Evolutionary conservation across 495 filamentous ascomycete genomes (phyloP), one percentile per base, ranked within the genome.

Genomic region (Trichoderma erinaceum): DNA sequence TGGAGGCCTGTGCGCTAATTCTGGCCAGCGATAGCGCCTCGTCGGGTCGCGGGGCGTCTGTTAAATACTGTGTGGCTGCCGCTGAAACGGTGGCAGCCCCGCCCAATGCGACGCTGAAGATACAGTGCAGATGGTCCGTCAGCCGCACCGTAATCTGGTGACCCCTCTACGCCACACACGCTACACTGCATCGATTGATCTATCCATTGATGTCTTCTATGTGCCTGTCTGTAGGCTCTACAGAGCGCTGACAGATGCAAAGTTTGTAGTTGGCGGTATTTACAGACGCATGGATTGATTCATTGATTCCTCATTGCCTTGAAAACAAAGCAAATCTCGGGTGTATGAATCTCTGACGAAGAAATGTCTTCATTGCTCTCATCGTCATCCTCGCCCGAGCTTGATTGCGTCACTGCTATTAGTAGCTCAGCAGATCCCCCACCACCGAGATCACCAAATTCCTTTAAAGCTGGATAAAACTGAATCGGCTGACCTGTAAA

Each of bases 81-180:
- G n/a, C 25, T 29, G 23, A 27, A 32, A 12, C n/a, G 56, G 12
- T 32, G 56, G 56, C 4, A 2, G 29, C 10, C 25, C 25, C 56
- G 56, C 56, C 56, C n/a, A 11, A 15, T 15, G 25, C 56, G 29
- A 25, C 25, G 2, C 23, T 3, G 11, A 18, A 0, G 12, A 8
- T 4, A 61, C 56, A 29, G 56, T 61, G 56, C 16, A 18, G 10
- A 4, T 1, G 16, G 23, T 2, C 25, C 56, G 27, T 61, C 56
- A 61, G 56, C 56, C 56, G 56, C 25, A 61, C 56, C 25, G 56
- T 61, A 61, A 32, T 16, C 23, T 23, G 11, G 25, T 21, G n/a
- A 32, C 56, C 56, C 56, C 56, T 32, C 56, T 61, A 27, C 56
- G 56, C 56, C 56, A 61, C 56, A 29, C 56, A 61, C 56, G 56